These are phyloP conservation scores for Pseudocercospora fuligena DNA, from an alignment of 2,329 filamentous ascomycete species.

Conservation along the genomic window DNA sequence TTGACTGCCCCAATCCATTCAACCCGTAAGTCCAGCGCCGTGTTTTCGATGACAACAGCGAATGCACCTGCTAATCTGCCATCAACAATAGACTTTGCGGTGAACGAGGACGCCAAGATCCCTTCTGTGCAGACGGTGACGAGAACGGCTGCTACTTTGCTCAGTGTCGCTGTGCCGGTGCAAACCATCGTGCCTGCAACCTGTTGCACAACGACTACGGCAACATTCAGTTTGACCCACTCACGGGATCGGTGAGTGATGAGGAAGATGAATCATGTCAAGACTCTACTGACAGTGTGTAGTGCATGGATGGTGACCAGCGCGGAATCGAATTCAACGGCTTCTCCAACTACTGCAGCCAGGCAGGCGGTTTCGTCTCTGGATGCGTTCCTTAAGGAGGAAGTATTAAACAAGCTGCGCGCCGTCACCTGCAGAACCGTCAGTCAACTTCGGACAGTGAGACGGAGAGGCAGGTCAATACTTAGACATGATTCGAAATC, in stretches of 20 bases:
- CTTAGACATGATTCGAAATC: not conserved
- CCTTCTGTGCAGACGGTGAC: not conserved
- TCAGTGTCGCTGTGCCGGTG: not conserved
- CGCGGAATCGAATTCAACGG: not conserved
- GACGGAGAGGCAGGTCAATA: not conserved
- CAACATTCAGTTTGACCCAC: not conserved
- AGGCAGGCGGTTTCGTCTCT: not conserved
- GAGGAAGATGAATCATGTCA: not conserved
- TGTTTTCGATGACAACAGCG: not conserved
- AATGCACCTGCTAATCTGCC: not conserved
- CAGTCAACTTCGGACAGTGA: not conserved
- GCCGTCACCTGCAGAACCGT: not conserved
- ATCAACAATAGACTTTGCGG: not conserved
- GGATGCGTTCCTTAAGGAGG: not conserved
- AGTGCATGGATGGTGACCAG: not conserved
- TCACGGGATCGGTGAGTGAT: not conserved
- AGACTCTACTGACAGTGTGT: not conserved
- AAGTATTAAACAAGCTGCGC: not conserved
- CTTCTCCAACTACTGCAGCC: not conserved
- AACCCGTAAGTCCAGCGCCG: not conserved
- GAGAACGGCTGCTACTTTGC: not conserved
- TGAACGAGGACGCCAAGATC: not conserved
- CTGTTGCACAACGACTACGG: not conserved
- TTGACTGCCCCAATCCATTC: not conserved
- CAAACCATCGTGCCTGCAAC: not conserved